Conservation (phyloP, 129 eudicot species). For the Rutidosis leptorrhynchoides region DNA sequence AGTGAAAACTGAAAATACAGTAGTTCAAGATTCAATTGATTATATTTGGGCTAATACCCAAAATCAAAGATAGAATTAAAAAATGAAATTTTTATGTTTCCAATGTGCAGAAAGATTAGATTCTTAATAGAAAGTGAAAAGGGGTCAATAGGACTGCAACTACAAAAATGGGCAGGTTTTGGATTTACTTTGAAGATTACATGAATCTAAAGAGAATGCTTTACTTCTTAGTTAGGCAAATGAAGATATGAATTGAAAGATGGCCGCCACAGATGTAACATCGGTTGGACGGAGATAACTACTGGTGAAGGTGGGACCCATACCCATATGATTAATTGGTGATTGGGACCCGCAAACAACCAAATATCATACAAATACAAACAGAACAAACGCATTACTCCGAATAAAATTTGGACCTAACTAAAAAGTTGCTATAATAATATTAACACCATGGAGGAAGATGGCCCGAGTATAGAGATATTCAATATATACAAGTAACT, state of each 20-base stretch:
- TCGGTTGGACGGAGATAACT: conserved; percentile 5
- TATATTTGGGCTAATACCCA: conserved; percentile 1
- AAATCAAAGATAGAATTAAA: conserved; percentile 10
- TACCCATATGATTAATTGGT: conserved; percentile 17
- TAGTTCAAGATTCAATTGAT: background rate
- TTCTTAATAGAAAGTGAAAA: conserved; percentile 18
- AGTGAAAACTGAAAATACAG: background rate
- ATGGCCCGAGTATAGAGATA: background rate
- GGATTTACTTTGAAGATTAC: conserved; percentile 3
- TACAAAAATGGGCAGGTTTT: background rate
- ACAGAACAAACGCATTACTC: conserved; percentile 19
- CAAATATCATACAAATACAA: conserved; percentile 18
- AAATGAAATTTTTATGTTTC: conserved; percentile 3
- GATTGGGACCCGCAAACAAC: conserved; percentile 22
- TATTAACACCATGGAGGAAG: conserved; percentile 8
- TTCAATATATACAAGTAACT: background rate
- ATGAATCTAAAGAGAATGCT: conserved; percentile 14
- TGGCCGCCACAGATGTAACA: conserved; percentile 33
- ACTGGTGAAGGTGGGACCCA: conserved; percentile 23
- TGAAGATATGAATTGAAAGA: conserved; percentile 11
- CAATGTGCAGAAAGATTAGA: conserved; percentile 6
- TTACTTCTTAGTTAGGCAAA: conserved; percentile 27
- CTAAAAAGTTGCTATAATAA: conserved; percentile 17
- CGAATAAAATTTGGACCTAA: background rate
- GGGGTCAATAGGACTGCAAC: conserved; percentile 9